Evolutionary conservation across 1,139 yeast genomes (phyloP).

Genomic region (Pichia sp.): DNA sequence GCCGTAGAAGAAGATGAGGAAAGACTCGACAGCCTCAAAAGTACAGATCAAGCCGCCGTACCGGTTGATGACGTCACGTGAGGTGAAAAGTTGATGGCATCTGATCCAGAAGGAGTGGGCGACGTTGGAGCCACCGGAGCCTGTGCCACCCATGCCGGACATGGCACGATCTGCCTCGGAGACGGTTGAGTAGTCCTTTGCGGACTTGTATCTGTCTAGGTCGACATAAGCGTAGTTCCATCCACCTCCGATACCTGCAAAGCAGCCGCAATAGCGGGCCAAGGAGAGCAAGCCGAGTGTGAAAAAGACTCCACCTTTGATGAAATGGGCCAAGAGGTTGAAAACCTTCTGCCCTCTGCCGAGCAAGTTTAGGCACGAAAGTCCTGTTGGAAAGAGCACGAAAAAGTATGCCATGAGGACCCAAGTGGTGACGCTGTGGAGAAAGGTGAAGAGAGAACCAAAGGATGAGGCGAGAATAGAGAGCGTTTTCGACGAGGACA

Average conservation of each 20-base stretch:
- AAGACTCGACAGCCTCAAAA: conserved; percentile 82
- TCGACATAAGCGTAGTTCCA: conserved; percentile 67
- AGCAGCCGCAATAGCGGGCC: conserved; percentile 83
- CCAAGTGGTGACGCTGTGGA: conserved; percentile 57
- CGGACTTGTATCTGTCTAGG: conserved; percentile 3
- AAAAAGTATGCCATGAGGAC: conserved; percentile 60
- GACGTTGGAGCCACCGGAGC: conserved; percentile 11
- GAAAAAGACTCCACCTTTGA: conserved; percentile 90
- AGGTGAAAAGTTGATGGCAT: conserved; percentile 2
- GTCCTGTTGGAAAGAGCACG: conserved; percentile 65
- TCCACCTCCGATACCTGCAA: conserved; percentile 74
- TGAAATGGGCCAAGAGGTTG: conserved; percentile 87
- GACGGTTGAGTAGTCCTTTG: conserved; percentile 12
- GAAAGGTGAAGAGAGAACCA: conserved; percentile 35
- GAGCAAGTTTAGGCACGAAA: conserved; percentile 65
- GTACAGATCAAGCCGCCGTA: conserved; percentile 43
- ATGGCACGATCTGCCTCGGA: not conserved
- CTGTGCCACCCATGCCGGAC: conserved; percentile 12
- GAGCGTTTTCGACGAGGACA: conserved; percentile 34
- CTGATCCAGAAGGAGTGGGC: conserved; percentile 6
- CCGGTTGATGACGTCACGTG: conserved; percentile 2
- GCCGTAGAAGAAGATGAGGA: conserved; percentile 81
- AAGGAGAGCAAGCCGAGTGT: conserved; percentile 69
- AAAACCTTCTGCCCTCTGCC: conserved; percentile 68
- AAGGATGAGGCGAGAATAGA: conserved; percentile 34